Percentiles rank a stretch among this genome's conserved stretches.
These are phyloP conservation scores for Sambucus nigra DNA, from an alignment of 129 eudicot genomes.

Conservation along the genomic window DNA sequence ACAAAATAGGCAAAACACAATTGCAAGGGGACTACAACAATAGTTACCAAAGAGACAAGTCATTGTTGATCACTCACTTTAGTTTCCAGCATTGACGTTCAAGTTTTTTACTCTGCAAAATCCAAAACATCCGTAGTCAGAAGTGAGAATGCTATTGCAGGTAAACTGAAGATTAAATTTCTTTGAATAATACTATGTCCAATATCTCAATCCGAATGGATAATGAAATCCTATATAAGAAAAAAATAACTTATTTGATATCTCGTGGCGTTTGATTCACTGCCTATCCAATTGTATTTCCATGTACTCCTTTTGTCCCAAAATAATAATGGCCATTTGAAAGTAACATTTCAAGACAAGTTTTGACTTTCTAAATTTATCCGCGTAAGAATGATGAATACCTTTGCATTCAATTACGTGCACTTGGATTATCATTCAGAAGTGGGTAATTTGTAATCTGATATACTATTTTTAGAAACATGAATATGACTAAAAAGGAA, in stretches of 20 bases:
- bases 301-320: not conserved
- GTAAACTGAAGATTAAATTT: not conserved
- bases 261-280: not conserved
- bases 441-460: too few relatives aligned
- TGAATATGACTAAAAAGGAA: too few relatives aligned
- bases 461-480: too few relatives aligned
- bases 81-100: constrained; percentile 47
- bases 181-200: not conserved
- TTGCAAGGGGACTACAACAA: constrained; percentile 9
- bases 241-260: too few relatives aligned
- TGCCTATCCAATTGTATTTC: not conserved
- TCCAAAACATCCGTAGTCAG: constrained; percentile 23
- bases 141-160: not conserved
- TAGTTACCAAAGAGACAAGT: constrained; percentile 21
- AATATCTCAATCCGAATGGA: too few relatives aligned
- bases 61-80: constrained; percentile 59
- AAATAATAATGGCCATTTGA: too few relatives aligned
- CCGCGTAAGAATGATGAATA: too few relatives aligned
- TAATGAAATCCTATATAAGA: too few relatives aligned
- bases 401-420: too few relatives aligned
- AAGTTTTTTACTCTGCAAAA: constrained; percentile 45
- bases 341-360: too few relatives aligned
- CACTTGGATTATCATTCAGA: too few relatives aligned
- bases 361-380: too few relatives aligned
- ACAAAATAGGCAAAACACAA: constrained; percentile 8